Percentiles rank a stretch among this genome's conserved stretches.
Conservation (phyloP, 75 land plant species). For the Isoetes taiwanensis region DNA sequence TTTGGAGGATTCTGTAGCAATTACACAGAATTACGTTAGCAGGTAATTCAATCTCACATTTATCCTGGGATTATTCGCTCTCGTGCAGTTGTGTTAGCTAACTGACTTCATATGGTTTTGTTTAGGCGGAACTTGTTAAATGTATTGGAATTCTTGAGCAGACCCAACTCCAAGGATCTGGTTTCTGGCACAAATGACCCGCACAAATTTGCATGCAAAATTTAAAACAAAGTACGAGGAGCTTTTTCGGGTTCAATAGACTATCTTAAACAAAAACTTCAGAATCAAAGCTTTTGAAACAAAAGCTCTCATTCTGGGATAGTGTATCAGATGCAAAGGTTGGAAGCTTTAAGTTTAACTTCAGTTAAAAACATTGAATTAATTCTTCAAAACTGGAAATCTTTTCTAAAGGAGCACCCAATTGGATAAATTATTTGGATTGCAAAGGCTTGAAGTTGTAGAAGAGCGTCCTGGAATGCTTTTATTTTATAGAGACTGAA, state of each 20-base stretch:
- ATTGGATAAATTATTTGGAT: no score
- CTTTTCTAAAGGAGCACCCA: no score
- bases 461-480: no score
- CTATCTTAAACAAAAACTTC: slow-evolving; percentile 32
- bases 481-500: no score
- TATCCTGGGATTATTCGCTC: neutral
- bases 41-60: slow-evolving; percentile 26
- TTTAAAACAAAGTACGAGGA: slow-evolving; percentile 53
- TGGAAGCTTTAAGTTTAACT: slow-evolving; percentile 78
- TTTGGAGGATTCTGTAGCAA: slow-evolving; percentile 91
- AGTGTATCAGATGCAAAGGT: slow-evolving; percentile 51
- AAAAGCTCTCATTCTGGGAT: slow-evolving; percentile 66
- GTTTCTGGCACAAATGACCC: slow-evolving; percentile 85
- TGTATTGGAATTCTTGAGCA: slow-evolving; percentile 74
- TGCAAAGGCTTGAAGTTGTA: no score
- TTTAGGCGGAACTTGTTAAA: slow-evolving; percentile 78
- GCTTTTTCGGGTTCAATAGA: slow-evolving; percentile 50
- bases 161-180: slow-evolving; percentile 64
- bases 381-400: no score
- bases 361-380: no score
- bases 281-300: slow-evolving; percentile 19
- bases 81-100: neutral
- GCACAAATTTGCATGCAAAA: slow-evolving; percentile 63
- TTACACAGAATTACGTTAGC: slow-evolving; percentile 93
- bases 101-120: slow-evolving; percentile 4